Conservation (phyloP, 768 basidiomycete genomes). For the Serendipita indica region DNA sequence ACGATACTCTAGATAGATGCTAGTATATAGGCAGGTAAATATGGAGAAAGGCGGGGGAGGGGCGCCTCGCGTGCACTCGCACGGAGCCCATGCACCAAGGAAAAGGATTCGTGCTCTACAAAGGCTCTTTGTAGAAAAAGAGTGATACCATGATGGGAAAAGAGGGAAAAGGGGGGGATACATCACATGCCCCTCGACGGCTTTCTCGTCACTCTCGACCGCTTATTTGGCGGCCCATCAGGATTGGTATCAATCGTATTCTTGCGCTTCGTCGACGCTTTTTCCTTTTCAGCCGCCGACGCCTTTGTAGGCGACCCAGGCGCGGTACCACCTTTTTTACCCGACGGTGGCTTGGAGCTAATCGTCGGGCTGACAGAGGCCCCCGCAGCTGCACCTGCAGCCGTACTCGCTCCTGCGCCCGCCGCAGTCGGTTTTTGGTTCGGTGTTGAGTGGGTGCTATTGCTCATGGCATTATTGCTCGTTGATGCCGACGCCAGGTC, state of each 20-base stretch:
- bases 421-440: not conserved
- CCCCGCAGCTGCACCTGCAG: not conserved
- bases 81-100: too few species aligned
- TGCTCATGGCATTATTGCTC: not conserved
- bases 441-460: not conserved
- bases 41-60: too few species aligned
- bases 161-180: not conserved
- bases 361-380: not conserved
- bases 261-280: not conserved
- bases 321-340: not conserved
- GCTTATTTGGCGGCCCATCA: not conserved
- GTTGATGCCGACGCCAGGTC: not conserved
- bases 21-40: too few species aligned
- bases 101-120: too few species aligned
- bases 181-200: not conserved
- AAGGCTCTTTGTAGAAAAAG: not conserved
- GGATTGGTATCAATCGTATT: not conserved
- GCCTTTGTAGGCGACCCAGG: slow-evolving; percentile 6
- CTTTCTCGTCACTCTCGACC: not conserved
- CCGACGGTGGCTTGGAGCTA: not conserved
- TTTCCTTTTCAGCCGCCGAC: not conserved
- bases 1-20: too few species aligned
- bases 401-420: not conserved
- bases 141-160: not conserved
- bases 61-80: too few species aligned